A percentile compares a stretch with the other conserved stretches of the same genome.
phyloP scores from a whole-genome alignment of 305 asterid species.

The Solanum hybrid region DNA sequence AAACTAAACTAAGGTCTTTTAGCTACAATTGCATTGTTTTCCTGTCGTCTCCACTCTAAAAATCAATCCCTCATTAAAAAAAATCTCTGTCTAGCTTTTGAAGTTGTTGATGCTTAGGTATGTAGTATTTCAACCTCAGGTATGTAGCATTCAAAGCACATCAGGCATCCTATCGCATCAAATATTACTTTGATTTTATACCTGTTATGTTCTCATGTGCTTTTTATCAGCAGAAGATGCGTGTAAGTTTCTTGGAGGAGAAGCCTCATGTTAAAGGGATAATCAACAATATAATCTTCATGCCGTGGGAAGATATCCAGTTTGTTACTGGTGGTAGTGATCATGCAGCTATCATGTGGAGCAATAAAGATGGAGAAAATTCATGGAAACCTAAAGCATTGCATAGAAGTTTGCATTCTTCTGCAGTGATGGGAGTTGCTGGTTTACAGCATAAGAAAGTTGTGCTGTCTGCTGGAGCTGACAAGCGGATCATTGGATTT shows the following conservation, averaged over 20 bases:
- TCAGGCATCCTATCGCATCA: background rate
- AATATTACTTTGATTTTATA: background rate
- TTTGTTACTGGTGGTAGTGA: slow-evolving; percentile 91
- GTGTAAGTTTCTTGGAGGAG: slow-evolving; percentile 56
- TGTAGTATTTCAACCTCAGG: background rate
- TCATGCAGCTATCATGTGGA: slow-evolving; percentile 86
- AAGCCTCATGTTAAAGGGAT: slow-evolving; percentile 84
- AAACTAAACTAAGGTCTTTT: background rate
- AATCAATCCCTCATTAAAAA: background rate
- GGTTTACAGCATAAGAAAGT: slow-evolving; percentile 75
- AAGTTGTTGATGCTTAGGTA: background rate
- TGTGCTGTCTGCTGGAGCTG: slow-evolving; percentile 82
- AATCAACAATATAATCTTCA: slow-evolving; percentile 77
- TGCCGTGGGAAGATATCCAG: slow-evolving; percentile 78
- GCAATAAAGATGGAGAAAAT: slow-evolving; percentile 50
- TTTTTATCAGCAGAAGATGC: slow-evolving; percentile 32
- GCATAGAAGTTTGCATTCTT: slow-evolving; percentile 67
- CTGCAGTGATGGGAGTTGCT: slow-evolving; percentile 95
- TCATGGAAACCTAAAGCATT: slow-evolving; percentile 58
- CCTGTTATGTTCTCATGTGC: background rate
- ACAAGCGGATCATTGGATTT: slow-evolving; percentile 65
- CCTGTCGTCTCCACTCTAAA: background rate
- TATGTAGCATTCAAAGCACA: background rate
- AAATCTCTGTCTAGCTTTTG: background rate
- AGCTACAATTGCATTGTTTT: background rate